Conservation (phyloP, 1,139 yeast species). For the Sugiyamaella pinicola region DNA sequence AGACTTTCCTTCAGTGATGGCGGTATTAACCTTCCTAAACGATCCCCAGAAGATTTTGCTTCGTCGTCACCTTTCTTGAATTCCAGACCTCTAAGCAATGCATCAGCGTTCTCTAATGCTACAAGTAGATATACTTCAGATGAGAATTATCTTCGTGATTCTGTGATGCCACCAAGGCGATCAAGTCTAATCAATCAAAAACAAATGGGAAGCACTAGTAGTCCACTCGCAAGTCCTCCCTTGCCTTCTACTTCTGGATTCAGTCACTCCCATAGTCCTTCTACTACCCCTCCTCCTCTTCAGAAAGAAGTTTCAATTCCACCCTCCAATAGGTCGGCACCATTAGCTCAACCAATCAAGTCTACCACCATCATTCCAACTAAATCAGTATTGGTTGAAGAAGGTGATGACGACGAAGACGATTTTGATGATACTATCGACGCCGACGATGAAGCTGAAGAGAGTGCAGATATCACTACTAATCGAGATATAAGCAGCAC, state of each 20-base stretch:
- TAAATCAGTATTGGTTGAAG: constrained; percentile 39
- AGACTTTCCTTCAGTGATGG: neutral
- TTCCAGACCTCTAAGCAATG: constrained; percentile 11
- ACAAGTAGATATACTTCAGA: constrained; percentile 22
- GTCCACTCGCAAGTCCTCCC: constrained; percentile 5
- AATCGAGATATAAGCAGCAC: constrained; percentile 1
- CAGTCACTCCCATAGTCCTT: neutral
- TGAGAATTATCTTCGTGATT: constrained; percentile 22
- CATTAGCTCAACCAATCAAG: constrained; percentile 29
- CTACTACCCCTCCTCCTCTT: constrained; percentile 18
- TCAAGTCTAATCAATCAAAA: constrained; percentile 11
- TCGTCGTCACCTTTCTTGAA: neutral
- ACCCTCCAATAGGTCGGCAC: constrained; percentile 21
- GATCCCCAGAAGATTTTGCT: neutral
- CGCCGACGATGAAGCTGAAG: constrained; percentile 33
- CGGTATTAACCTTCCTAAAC: neutral
- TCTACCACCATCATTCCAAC: constrained; percentile 38
- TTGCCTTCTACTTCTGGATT: neutral
- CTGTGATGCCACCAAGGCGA: constrained; percentile 22
- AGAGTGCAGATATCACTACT: constrained; percentile 24
- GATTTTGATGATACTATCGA: constrained; percentile 21
- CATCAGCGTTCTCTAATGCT: constrained; percentile 19
- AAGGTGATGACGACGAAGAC: constrained; percentile 35
- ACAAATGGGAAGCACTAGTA: constrained; percentile 1
- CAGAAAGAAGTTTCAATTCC: constrained; percentile 24